Percentiles rank a stretch among this genome's conserved stretches.
Conservation (phyloP, 2,329 filamentous ascomycete genomes). For the Xylogone sp. region DNA sequence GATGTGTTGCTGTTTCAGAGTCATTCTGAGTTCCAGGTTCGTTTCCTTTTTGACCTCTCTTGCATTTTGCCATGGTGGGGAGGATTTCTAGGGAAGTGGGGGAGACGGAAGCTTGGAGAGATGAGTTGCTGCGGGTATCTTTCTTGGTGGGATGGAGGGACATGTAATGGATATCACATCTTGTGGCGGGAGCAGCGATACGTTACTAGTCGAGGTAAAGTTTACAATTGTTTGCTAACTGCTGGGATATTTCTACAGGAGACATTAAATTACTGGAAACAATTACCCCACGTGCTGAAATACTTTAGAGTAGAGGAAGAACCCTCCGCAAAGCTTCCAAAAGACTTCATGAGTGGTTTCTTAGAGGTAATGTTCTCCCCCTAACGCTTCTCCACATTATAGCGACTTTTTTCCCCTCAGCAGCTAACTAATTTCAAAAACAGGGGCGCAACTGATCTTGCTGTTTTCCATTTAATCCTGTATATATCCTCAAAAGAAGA, state of each 20-base stretch:
- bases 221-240: too few species aligned
- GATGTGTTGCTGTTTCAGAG: conserved; percentile 90
- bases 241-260: too few species aligned
- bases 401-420: not conserved
- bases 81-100: too few species aligned
- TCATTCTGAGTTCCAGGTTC: conserved; percentile 89
- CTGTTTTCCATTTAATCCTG: conserved; percentile 20
- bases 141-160: too few species aligned
- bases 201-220: too few species aligned
- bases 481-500: conserved; percentile 29
- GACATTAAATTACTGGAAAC: conserved; percentile 99
- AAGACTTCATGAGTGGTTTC: conserved; percentile 91
- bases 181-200: too few species aligned
- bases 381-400: not conserved
- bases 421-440: not conserved
- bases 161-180: too few species aligned
- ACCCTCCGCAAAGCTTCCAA: conserved; percentile 70
- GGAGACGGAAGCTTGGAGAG: too few species aligned
- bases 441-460: conserved; percentile 29
- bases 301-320: conserved; percentile 91
- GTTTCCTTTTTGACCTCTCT: conserved; percentile 14
- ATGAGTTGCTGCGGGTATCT: too few species aligned
- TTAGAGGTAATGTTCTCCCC: conserved; percentile 67
- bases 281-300: conserved; percentile 90
- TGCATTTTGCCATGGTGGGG: too few species aligned